Evolutionary conservation across 177 flowering plant genomes (phyloP).

Genomic region (Tripterygium wilfordii): DNA sequence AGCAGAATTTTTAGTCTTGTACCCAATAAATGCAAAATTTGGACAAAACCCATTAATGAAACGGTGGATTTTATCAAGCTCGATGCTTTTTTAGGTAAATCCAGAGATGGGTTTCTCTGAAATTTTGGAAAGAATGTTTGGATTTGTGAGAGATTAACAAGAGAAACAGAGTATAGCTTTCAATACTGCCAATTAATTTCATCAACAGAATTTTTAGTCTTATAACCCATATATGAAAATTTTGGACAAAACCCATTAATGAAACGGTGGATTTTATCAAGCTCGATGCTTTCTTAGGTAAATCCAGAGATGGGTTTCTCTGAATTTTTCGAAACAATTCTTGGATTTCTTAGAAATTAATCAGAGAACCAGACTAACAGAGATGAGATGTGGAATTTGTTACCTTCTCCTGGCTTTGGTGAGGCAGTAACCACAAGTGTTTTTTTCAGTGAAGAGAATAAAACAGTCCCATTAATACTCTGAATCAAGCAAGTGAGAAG

Average conservation of each 20-base stretch:
- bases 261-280: background rate
- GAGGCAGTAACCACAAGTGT: slow-evolving; percentile 51
- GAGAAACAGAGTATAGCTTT: slow-evolving; percentile 14
- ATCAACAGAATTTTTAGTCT: background rate
- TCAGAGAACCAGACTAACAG: background rate
- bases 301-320: too few species aligned
- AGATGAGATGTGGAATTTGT: background rate
- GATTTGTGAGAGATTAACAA: background rate
- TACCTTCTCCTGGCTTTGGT: slow-evolving; percentile 43
- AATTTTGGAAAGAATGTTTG: background rate
- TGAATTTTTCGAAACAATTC: background rate
- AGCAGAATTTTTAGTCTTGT: background rate
- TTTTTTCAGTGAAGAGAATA: slow-evolving; percentile 42
- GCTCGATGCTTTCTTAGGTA: background rate
- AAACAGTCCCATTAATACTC: slow-evolving; percentile 27
- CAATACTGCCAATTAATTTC: slow-evolving; percentile 61
- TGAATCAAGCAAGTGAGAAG: slow-evolving; percentile 26
- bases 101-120: too few species aligned
- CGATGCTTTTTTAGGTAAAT: background rate
- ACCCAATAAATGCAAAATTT: background rate
- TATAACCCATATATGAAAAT: background rate
- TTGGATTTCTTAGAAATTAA: background rate
- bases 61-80: background rate
- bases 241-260: background rate
- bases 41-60: background rate